Evolutionary conservation across 2,329 filamentous ascomycete genomes (phyloP).

Genomic region (Ophiocordyceps sinensis): DNA sequence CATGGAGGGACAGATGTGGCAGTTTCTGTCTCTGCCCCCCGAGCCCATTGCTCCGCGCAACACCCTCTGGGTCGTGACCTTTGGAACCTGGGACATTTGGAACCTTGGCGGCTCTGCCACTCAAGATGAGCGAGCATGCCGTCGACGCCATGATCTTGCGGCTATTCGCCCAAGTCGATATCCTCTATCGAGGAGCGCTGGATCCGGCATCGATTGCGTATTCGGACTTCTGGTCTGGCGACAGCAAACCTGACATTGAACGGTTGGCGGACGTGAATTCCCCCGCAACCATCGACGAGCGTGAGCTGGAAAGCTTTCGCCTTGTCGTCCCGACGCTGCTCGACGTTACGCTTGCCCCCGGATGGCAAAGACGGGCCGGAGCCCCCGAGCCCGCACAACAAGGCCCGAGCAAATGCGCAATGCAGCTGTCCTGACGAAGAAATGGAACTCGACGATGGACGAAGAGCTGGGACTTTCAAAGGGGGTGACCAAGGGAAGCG

Average conservation of each 20-base stretch:
- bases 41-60: conserved; percentile 22
- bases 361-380: conserved; percentile 31
- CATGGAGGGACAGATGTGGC: conserved; percentile 26
- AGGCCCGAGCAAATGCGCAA: conserved; percentile 39
- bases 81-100: conserved; percentile 43
- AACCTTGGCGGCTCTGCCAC: conserved; percentile 32
- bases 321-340: conserved; percentile 36
- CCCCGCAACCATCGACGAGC: conserved; percentile 10
- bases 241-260: conserved; percentile 11
- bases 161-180: conserved; percentile 31
- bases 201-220: conserved; percentile 27
- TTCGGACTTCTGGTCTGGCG: conserved; percentile 25
- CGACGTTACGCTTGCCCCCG: conserved; percentile 39
- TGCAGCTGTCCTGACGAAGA: conserved; percentile 31
- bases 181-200: conserved; percentile 28
- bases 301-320: conserved; percentile 27
- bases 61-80: conserved; percentile 36
- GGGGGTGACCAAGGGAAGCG: conserved; percentile 27
- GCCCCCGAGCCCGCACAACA: conserved; percentile 29
- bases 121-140: conserved; percentile 18
- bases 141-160: conserved; percentile 22
- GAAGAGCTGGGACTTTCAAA: conserved; percentile 24
- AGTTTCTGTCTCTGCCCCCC: conserved; percentile 27
- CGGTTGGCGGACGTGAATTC: conserved; percentile 11
- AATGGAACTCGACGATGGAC: conserved; percentile 34